Percentiles rank a stretch among this genome's conserved stretches.
phyloP scores from a whole-genome alignment of 768 basidiomycete genomes.

The Podaxis sp. region DNA sequence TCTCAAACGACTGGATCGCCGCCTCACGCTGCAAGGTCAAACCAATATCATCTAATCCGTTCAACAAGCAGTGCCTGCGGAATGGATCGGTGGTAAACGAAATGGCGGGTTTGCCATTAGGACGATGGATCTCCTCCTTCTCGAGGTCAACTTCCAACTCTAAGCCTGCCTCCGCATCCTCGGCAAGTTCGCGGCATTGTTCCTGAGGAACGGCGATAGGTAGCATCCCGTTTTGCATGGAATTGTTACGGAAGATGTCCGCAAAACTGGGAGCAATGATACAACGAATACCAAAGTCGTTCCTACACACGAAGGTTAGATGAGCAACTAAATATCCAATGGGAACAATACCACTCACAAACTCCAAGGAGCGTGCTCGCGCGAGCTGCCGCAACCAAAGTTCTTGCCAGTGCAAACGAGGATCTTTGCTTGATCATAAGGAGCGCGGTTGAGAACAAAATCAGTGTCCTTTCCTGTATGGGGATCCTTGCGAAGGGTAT shows the following conservation, averaged over 20 bases:
- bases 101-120: conserved; percentile 70
- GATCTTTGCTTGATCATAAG: conserved; percentile 74
- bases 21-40: conserved; percentile 82
- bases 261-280: conserved; percentile 88
- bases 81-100: conserved; percentile 85
- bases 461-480: conserved; percentile 79
- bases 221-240: conserved; percentile 94
- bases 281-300: conserved; percentile 89
- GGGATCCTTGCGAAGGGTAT: conserved; percentile 74
- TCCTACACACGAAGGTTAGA: conserved; percentile 36
- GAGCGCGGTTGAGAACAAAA: conserved; percentile 81
- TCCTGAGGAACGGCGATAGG: conserved; percentile 70
- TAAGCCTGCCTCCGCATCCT: conserved; percentile 73
- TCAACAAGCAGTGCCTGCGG: conserved; percentile 90
- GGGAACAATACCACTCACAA: conserved; percentile 48
- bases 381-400: conserved; percentile 89
- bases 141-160: conserved; percentile 86
- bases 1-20: conserved; percentile 80
- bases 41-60: conserved; percentile 96
- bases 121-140: conserved; percentile 73
- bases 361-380: conserved; percentile 91
- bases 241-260: conserved; percentile 87
- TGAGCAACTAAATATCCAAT: conserved; percentile 7
- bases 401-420: conserved; percentile 84
- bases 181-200: conserved; percentile 69